A percentile compares a stretch with the other conserved stretches of the same genome.
These are phyloP conservation scores for Puya raimondii DNA, from an alignment of 176 grass and related monocot species.

Conservation along the genomic window DNA sequence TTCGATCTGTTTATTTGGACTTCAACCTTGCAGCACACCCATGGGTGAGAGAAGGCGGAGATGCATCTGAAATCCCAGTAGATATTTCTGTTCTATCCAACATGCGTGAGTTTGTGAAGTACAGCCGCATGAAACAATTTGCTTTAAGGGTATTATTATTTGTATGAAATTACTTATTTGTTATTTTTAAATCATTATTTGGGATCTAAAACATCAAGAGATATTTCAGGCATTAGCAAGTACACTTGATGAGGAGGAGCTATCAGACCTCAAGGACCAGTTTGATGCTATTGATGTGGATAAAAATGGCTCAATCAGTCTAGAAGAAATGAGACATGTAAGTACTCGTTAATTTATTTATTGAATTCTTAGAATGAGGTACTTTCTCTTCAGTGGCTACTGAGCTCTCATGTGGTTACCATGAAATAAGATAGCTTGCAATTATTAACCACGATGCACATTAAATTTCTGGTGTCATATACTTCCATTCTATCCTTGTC, in stretches of 20 bases:
- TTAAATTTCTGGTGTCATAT: too few relatives aligned
- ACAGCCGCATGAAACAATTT: conserved; percentile 98
- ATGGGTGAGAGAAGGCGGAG: conserved; percentile 94
- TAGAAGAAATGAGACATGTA: conserved; percentile 96
- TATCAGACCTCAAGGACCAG: conserved; percentile 81
- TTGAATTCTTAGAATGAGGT: neutral
- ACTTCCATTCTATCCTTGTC: neutral
- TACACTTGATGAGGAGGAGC: conserved; percentile 77
- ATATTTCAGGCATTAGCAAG: conserved; percentile 74
- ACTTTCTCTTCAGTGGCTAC: neutral
- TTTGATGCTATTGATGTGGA: conserved; percentile 96
- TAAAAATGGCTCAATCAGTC: conserved; percentile 96
- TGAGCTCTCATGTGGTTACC: too few relatives aligned
- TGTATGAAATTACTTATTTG: neutral
- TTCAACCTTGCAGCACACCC: conserved; percentile 55
- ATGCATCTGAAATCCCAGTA: conserved; percentile 86
- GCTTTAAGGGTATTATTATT: conserved; percentile 67
- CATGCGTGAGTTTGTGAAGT: conserved; percentile 97
- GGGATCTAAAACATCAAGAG: conserved; percentile 17
- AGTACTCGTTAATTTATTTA: conserved; percentile 14
- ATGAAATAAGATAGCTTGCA: too few relatives aligned
- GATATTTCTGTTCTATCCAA: conserved; percentile 94
- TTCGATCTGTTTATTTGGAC: neutral
- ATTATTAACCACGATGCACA: too few relatives aligned
- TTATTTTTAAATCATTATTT: conserved; percentile 6